Conservation (phyloP, 257 asterid genomes). For the Nicotiana paniculata region DNA sequence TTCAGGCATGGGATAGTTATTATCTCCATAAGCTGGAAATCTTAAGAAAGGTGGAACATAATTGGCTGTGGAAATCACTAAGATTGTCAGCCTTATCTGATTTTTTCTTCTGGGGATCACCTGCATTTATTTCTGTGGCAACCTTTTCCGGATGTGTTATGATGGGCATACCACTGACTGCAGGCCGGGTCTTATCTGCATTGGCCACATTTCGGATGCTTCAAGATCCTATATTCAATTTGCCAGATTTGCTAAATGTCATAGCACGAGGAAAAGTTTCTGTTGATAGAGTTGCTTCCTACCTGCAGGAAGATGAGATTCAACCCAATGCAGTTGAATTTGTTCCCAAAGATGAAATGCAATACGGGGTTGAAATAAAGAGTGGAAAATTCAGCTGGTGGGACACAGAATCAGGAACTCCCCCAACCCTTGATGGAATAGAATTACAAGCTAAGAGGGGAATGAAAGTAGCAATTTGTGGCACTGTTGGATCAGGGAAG, state of each 20-base stretch:
- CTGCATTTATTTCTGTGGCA: conserved; percentile 69
- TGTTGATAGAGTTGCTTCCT: conserved; percentile 75
- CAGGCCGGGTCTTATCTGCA: conserved; percentile 82
- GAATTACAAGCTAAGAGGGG: conserved; percentile 58
- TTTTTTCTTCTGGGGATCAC: conserved; percentile 92
- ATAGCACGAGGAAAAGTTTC: conserved; percentile 95
- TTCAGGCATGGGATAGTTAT: conserved; percentile 84
- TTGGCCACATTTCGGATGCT: conserved; percentile 94
- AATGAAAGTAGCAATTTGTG: conserved; percentile 95
- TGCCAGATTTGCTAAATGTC: conserved; percentile 74
- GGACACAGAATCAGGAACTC: conserved; percentile 36
- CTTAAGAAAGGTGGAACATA: conserved; percentile 53
- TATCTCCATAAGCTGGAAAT: conserved; percentile 51
- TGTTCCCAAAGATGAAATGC: conserved; percentile 33
- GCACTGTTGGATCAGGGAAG: conserved; percentile 95
- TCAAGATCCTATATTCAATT: conserved; percentile 88
- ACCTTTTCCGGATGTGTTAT: conserved; percentile 82
- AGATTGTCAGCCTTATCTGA: conserved; percentile 51
- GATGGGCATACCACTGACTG: conserved; percentile 89
- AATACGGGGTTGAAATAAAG: conserved; percentile 52
- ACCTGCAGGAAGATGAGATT: conserved; percentile 75
- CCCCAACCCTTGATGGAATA: conserved; percentile 51
- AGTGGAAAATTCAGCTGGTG: conserved; percentile 79
- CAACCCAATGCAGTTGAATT: conserved; percentile 45
- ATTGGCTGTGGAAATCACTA: conserved; percentile 84